These are phyloP conservation scores for Canavalia ensiformis DNA, from an alignment of 306 rosid species.

Conservation along the genomic window DNA sequence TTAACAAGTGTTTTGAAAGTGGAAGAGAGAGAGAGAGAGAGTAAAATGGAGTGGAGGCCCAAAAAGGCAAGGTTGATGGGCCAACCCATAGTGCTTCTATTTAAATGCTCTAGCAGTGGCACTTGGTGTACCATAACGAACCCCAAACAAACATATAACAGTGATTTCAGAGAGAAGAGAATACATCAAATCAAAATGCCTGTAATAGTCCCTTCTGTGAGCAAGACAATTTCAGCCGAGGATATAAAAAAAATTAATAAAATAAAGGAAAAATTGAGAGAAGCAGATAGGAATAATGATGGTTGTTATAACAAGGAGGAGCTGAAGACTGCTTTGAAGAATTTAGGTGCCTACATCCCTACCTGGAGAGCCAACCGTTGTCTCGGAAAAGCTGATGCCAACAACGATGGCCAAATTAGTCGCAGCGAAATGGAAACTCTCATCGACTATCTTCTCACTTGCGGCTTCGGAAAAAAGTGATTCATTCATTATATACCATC, in stretches of 20 bases:
- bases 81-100: background rate
- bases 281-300: slow-evolving; percentile 18
- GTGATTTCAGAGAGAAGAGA: too few species aligned
- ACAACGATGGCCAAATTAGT: slow-evolving; percentile 21
- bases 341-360: slow-evolving; percentile 17
- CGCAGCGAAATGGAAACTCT: background rate
- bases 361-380: background rate
- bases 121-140: too few species aligned
- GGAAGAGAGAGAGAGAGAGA: too few species aligned
- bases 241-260: background rate
- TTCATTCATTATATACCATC: too few species aligned
- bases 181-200: too few species aligned
- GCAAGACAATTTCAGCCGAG: too few species aligned
- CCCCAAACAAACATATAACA: too few species aligned
- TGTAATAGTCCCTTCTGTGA: too few species aligned
- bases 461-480: background rate
- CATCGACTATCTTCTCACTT: background rate
- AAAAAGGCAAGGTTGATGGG: too few species aligned
- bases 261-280: slow-evolving; percentile 3
- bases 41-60: too few species aligned
- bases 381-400: background rate
- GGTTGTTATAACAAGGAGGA: slow-evolving; percentile 31
- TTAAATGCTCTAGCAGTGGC: too few species aligned
- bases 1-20: too few species aligned
- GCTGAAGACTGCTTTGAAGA: slow-evolving; percentile 28